Percentiles rank a stretch among this genome's conserved stretches.
phyloP scores from a whole-genome alignment of 139 green algal species.

The Diplosphaera chodatii region DNA sequence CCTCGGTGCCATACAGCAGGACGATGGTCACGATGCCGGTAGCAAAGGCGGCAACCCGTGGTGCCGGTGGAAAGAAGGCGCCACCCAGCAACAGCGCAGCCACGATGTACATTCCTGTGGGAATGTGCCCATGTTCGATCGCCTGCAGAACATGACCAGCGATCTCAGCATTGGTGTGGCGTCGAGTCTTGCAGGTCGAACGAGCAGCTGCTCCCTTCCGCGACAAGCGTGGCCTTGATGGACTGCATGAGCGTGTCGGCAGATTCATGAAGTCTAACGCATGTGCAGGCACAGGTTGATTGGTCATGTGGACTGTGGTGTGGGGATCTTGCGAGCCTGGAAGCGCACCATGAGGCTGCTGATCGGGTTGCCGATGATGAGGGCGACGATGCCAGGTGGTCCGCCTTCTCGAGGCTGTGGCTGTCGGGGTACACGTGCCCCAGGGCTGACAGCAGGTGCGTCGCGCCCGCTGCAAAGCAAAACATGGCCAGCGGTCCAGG shows the following conservation, averaged over 20 bases:
- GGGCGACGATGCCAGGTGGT: conserved; percentile 79
- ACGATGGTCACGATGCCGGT: conserved; percentile 36
- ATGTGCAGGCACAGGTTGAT: no score
- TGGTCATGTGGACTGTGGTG: no score
- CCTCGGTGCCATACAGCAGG: conserved; percentile 18
- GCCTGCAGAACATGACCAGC: conserved; percentile 10
- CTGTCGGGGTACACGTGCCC: conserved; percentile 74
- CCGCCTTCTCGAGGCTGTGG: conserved; percentile 68
- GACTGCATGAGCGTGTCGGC: no score
- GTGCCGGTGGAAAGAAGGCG: conserved; percentile 56
- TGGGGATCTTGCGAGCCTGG: no score
- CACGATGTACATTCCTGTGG: conserved; percentile 21
- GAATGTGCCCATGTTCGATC: conserved; percentile 28
- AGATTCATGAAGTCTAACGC: no score
- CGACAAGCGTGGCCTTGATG: no score
- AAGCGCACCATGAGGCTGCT: conserved; percentile 62
- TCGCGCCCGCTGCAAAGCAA: conserved; percentile 53
- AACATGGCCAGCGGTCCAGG: conserved; percentile 46
- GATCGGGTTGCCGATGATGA: conserved; percentile 68
- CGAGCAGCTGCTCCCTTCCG: no score
- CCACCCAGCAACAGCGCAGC: conserved; percentile 28
- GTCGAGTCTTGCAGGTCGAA: no score
- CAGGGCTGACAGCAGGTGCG: conserved; percentile 64
- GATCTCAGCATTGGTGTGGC: no score
- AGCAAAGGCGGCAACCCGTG: conserved; percentile 57